These are phyloP conservation scores for Umbelopsis isabellina DNA, from an alignment of 192 early-diverging fungal species.

Conservation along the genomic window DNA sequence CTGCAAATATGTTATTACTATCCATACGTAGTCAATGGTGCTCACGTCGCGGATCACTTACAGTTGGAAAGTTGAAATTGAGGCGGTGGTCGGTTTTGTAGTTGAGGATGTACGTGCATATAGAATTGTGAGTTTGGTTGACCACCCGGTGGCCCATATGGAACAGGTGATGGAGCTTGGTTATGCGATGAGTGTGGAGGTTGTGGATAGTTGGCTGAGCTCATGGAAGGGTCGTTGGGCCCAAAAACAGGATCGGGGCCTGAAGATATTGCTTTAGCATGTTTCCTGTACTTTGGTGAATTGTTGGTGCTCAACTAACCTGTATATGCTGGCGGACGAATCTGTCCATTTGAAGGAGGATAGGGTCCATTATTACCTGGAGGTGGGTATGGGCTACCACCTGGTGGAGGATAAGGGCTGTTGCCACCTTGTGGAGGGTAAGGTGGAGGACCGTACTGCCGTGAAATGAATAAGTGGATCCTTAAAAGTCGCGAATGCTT, in stretches of 20 bases:
- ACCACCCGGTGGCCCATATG: slow-evolving; percentile 23
- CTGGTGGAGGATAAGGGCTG: background rate
- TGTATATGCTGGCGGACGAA: slow-evolving; percentile 27
- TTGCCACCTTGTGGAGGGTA: background rate
- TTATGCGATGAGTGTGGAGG: slow-evolving; percentile 35
- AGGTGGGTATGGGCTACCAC: background rate
- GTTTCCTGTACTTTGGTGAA: background rate
- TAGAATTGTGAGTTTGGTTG: slow-evolving; percentile 26
- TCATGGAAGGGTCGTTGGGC: slow-evolving; percentile 19
- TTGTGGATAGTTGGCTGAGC: slow-evolving; percentile 38
- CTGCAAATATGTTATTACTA: background rate
- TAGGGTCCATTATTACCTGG: background rate
- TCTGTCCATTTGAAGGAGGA: slow-evolving; percentile 9
- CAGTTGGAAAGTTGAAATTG: slow-evolving; percentile 58
- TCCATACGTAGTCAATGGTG: background rate
- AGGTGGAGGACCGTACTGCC: background rate
- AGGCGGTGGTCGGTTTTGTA: slow-evolving; percentile 34
- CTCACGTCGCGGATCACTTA: background rate
- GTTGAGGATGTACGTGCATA: slow-evolving; percentile 33
- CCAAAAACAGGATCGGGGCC: slow-evolving; percentile 29
- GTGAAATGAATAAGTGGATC: background rate
- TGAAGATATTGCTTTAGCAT: background rate
- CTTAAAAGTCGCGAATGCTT: background rate
- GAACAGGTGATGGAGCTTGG: slow-evolving; percentile 22
- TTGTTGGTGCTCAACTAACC: background rate